These are phyloP conservation scores for Kockovaella imperatae DNA, from an alignment of 768 basidiomycete species.

Conservation along the genomic window DNA sequence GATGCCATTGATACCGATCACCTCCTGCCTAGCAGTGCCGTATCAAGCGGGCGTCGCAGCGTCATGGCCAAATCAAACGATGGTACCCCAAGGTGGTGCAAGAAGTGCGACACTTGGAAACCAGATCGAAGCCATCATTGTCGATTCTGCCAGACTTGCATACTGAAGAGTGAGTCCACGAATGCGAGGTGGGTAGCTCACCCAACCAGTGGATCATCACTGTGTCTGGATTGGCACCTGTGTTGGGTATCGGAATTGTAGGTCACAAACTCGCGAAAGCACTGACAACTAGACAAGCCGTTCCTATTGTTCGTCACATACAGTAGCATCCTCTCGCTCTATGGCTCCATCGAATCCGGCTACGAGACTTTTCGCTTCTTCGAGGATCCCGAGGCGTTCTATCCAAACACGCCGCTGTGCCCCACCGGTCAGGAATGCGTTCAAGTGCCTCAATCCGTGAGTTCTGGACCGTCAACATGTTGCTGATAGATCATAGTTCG, in stretches of 20 bases:
- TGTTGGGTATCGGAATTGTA: constrained; percentile 39
- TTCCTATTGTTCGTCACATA: constrained; percentile 42
- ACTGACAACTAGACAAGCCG: constrained; percentile 26
- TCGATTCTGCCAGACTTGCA: constrained; percentile 32
- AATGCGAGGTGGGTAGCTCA: constrained; percentile 7
- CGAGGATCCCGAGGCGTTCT: constrained; percentile 13
- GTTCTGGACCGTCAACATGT: not conserved
- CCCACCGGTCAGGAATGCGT: not conserved
- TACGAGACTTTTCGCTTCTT: constrained; percentile 23
- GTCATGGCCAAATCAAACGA: constrained; percentile 32
- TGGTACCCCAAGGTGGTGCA: constrained; percentile 37
- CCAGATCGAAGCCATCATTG: constrained; percentile 44
- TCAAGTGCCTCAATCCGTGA: constrained; percentile 1
- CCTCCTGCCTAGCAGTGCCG: not conserved
- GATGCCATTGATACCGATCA: not conserved
- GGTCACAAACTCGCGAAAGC: not conserved
- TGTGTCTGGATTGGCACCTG: constrained; percentile 41
- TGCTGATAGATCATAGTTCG: constrained; percentile 3
- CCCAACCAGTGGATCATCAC: constrained; percentile 40
- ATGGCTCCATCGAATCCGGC: constrained; percentile 23
- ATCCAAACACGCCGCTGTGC: not conserved
- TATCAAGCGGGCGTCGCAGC: not conserved
- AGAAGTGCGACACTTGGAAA: constrained; percentile 40
- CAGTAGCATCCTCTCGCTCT: constrained; percentile 26
- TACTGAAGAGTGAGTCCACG: constrained; percentile 31